A percentile compares a stretch with the other conserved stretches of the same genome.
Evolutionary conservation across 2,329 filamentous ascomycete species (phyloP).

Genomic region (Neospermospora avenae): DNA sequence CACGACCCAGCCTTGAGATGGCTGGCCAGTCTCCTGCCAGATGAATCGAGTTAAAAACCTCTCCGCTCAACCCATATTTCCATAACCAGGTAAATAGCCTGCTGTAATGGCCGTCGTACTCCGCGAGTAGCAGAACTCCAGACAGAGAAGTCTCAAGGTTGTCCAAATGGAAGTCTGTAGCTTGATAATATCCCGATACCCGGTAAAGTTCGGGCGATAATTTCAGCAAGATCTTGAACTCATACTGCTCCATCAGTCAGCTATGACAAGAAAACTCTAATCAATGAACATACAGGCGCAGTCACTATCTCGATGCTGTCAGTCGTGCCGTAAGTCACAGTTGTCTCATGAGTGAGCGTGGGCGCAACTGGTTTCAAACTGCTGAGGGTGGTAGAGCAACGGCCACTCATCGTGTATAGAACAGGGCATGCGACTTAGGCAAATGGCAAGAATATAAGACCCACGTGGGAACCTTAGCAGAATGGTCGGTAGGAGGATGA

Average conservation of each 20-base stretch:
- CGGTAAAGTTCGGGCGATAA: not conserved
- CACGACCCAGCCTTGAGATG: not conserved
- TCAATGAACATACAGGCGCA: not conserved
- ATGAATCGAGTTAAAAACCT: not conserved
- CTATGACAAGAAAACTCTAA: not conserved
- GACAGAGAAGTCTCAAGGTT: slow-evolving; percentile 1
- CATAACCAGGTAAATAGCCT: slow-evolving; percentile 5
- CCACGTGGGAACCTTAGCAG: not conserved
- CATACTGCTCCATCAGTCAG: not conserved
- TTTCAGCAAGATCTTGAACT: not conserved
- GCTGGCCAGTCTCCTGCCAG: not conserved
- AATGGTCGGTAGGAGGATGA: slow-evolving; percentile 1
- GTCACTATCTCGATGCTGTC: not conserved
- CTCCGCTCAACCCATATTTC: slow-evolving; percentile 4
- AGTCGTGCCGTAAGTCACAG: not conserved
- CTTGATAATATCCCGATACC: not conserved
- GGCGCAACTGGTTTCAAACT: not conserved
- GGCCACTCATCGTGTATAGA: slow-evolving; percentile 1
- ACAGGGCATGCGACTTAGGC: not conserved
- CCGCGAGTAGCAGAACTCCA: slow-evolving; percentile 1
- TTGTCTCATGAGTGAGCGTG: not conserved
- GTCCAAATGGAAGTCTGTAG: not conserved
- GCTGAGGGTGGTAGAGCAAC: not conserved
- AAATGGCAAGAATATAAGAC: not conserved
- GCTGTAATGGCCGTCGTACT: slow-evolving; percentile 2